Base-by-base conservation (phyloP, 1,284 basidiomycete species). In the Salmacisia buchloeana region DNA sequence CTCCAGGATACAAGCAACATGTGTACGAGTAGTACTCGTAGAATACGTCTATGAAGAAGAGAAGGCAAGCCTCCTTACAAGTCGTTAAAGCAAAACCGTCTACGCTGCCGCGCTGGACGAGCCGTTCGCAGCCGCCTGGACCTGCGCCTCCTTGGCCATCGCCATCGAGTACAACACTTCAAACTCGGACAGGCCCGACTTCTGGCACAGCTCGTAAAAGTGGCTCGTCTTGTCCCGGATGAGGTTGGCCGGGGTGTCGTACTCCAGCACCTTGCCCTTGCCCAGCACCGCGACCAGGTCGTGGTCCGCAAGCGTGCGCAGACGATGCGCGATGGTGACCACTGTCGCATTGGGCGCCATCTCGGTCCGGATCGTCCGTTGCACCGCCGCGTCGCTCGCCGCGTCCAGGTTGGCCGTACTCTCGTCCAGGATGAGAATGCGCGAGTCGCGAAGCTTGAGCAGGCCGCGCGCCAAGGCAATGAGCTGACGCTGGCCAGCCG, bases 121-220 rank as follows among this genome's bases (percentile, higher is more conserved):
- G 15, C 5, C 39, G 4, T 15, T 5, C 23, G 39, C 39, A 5
- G 9, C 41, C 5, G 5, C 89, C 23, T 3, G 33, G 43, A 2
- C n/a, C 27, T 38, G 25, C 7, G 36, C 54, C 10, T 64, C 39
- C 10, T 79, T 79, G 54, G 72, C 76, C 6, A 72, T 60, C 1
- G 82, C 82, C 74, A 81, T 71, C 34, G 69, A 61, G 59, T 79
- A 76, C 49, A 93, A 83, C 65, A 85, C 84, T 2, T 85, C 83
- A 79, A 92, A 92, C 80, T 93, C 91, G 10, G 27, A 18, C 29
- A 18, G 18, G 9, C 92, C 91, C 0, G 90, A 89, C 3, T 90
- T 90, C 80, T 88, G 88, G 81, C 91, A 93, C 15, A 94, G 81
- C 69, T 76, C 45, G 9, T 61, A 84, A 73, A 81, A 0, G 10